A percentile compares a stretch with the other conserved stretches of the same genome.
Conservation (phyloP, 768 basidiomycete species). For the Vararia minispora region DNA sequence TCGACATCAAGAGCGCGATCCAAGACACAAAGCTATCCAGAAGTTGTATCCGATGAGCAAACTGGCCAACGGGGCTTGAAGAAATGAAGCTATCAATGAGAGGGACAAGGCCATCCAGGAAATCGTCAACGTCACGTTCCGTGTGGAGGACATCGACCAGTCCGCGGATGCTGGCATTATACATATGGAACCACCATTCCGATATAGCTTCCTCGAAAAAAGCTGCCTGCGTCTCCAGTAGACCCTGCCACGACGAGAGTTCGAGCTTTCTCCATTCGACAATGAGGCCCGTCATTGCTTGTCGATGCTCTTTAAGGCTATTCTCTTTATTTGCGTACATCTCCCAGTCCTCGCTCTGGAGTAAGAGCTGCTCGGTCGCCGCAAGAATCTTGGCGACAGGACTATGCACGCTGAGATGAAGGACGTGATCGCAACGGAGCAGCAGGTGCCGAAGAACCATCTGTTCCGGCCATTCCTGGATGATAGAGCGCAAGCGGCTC, state of each 20-base stretch:
- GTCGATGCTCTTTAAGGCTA: slow-evolving; percentile 57
- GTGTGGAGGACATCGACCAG: slow-evolving; percentile 34
- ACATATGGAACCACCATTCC: slow-evolving; percentile 88
- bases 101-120: slow-evolving; percentile 57
- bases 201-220: slow-evolving; percentile 34
- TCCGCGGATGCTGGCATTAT: slow-evolving; percentile 66
- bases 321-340: slow-evolving; percentile 90
- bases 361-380: slow-evolving; percentile 72
- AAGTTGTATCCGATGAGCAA: slow-evolving; percentile 50
- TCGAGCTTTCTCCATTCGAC: slow-evolving; percentile 89
- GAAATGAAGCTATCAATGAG: slow-evolving; percentile 75
- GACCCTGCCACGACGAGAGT: slow-evolving; percentile 72
- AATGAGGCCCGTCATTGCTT: slow-evolving; percentile 56
- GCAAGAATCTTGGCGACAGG: slow-evolving; percentile 78
- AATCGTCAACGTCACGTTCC: slow-evolving; percentile 29
- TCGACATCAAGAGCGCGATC: slow-evolving; percentile 24
- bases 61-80: slow-evolving; percentile 78
- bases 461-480: slow-evolving; percentile 91
- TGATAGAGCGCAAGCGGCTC: slow-evolving; percentile 40
- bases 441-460: slow-evolving; percentile 87
- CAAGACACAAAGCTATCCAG: slow-evolving; percentile 57
- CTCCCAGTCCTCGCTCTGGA: slow-evolving; percentile 94
- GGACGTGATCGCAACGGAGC: slow-evolving; percentile 55
- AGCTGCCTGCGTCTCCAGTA: slow-evolving; percentile 62
- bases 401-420: slow-evolving; percentile 48